Evolutionary conservation across 179 eudicot genomes (phyloP).

Genomic region (Gypsophila paniculata): DNA sequence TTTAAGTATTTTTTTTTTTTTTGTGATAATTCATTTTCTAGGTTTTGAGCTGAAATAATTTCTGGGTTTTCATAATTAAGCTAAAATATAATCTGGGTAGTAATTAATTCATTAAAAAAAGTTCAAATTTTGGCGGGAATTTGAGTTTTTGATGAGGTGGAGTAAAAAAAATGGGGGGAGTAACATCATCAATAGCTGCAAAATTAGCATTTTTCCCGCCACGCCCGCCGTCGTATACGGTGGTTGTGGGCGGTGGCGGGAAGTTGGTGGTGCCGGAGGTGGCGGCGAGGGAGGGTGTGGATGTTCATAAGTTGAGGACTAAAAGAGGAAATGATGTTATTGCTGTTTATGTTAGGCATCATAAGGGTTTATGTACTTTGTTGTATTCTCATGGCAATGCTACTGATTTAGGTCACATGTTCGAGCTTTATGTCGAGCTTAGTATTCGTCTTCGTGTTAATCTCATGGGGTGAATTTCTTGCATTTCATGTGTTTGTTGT

Average conservation of each 20-base stretch:
- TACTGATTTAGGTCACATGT: constrained; percentile 98
- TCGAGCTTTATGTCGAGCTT: constrained; percentile 83
- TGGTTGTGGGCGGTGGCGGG: constrained; percentile 47
- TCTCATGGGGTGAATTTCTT: constrained; percentile 63
- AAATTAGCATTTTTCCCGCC: constrained; percentile 98
- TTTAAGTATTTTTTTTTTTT: no score
- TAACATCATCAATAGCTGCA: constrained; percentile 94
- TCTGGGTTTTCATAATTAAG: constrained; percentile 9
- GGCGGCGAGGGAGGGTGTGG: constrained; percentile 56
- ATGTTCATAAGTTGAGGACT: constrained; percentile 60
- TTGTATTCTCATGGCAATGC: constrained; percentile 97
- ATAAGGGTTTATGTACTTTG: constrained; percentile 65
- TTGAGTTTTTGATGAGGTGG: constrained; percentile 23
- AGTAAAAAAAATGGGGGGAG: constrained; percentile 82
- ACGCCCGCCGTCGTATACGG: constrained; percentile 82
- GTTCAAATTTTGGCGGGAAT: background rate
- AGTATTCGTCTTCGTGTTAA: constrained; percentile 79
- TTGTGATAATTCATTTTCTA: no score
- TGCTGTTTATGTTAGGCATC: constrained; percentile 64
- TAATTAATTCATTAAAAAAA: background rate
- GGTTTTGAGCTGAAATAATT: constrained; percentile 2
- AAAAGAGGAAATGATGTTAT: constrained; percentile 77
- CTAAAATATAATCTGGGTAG: constrained; percentile 5
- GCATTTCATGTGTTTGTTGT: background rate
- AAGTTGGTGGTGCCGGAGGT: constrained; percentile 67